Evolutionary conservation across 352 stramenopile species (phyloP), one percentile per base, ranked within the genome.

Genomic region (Phytophthora megakarya): DNA sequence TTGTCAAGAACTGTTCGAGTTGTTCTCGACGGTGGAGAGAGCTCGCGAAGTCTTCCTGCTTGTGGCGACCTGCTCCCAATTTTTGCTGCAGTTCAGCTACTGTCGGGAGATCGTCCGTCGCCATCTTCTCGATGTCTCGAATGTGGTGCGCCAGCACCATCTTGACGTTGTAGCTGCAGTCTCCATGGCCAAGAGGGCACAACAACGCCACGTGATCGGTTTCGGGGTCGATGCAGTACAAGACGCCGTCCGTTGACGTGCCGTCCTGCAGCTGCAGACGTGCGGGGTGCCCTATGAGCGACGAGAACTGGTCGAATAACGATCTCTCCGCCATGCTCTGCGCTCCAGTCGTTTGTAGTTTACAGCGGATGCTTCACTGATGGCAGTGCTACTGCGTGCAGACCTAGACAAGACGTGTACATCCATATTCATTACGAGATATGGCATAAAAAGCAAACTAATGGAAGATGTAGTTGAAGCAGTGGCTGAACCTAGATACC

Each of bases 191-290:
- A 13, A 35, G 37, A 0, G 28, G 26, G 21, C 47, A 62, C 33
- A 87, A 23, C 23, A 90, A 54, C 40, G 72, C 80, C 25, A 88
- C 76, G 54, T 81, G 63, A 50, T 76, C 74, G 32, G 61, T 88
- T 56, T 84, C 76, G 1, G 80, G 80, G 56, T 91, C 80, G 38
- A 89, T 72, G 44, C 62, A 76, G 50, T 84, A 84, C 19, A 91
- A 52, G 21, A 89, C 54, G 10, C 82, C 82, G 30, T 48, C 42
- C 5, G 64, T 63, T 25, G 59, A 72, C 18, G 75, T 84, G 13
- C 54, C 50, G 50, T 85, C 80, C 19, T 54, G 25, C 11, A 84
- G 60, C 30, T 70, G 33, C 45, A 88, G 75, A 28, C 73, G 68
- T 50, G 83, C 66, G 3, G 52, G 37, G 33, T 60, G 40, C 10